Evolutionary conservation across 768 basidiomycete genomes (phyloP), one percentile per base, ranked within the genome.

Genomic region (Lactarius evosmus): DNA sequence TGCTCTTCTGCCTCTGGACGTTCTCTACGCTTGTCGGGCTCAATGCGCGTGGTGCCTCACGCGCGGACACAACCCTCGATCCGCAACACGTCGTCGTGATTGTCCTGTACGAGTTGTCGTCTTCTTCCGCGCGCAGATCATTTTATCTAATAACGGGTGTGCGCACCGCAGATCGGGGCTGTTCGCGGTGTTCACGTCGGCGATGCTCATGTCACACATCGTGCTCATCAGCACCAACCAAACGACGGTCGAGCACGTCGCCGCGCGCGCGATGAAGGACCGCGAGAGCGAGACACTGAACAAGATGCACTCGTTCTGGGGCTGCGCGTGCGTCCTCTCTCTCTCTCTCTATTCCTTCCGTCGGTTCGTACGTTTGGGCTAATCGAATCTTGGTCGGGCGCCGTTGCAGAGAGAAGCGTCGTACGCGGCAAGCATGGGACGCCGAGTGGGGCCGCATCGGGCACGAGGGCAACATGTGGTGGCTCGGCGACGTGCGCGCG

Each of bases 381-480:
- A 17, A 30, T 19, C 9, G 30, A 33, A 29, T 56, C 36, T 9
- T n/a, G n/a, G n/a, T 51, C 56, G 33, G 6, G 16, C 63, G 33
- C 8, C 25, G 22, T 50, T n/a, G 46, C 72, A 88, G 88, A 27
- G 81, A 77, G 3, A 88, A 82, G 66, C 76, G 75, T 36, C 73
- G 71, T 36, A 82, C 78, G 19, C 72, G 70, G 49, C 74, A 70
- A 38, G 74, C 78, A 50, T 95, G 91, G 88, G 85, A 93, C 67
- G 74, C 76, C 29, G 93, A 95, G 69, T 98, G 91, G 90, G 95
- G 95, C 0, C 74, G 79, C 32, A 77, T 90, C 0, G 78, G 80
- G 7, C 83, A 78, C 33, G 95, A 95, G 71, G 93, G 89, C 0
- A 87, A 94, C 71, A 74, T 95, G 7, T 98, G 95, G 95, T 92